Base-by-base conservation (phyloP, 2,329 filamentous ascomycete species). In the Ampelomyces quisqualis region DNA sequence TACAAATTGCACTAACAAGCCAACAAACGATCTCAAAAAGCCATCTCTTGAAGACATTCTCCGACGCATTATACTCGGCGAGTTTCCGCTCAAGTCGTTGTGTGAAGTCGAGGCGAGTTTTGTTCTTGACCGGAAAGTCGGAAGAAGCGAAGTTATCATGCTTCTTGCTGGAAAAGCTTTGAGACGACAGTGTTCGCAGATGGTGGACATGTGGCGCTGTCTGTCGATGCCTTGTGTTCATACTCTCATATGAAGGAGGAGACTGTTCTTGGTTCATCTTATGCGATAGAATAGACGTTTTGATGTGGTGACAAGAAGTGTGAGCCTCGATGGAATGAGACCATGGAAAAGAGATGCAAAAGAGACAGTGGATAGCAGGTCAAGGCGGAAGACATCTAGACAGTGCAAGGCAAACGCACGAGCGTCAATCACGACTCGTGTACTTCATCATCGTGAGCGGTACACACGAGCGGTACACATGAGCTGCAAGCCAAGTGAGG, bases 41-140 rank as follows among this genome's bases (percentile, higher is more conserved):
- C 53, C 50, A 56, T 17, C 50, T 34, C 17, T 49, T 53, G 6
- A 43, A 19, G 13, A 50, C 29, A n/a, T 40, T 50, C 7, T 35
- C 11, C 1, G 47, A 56, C 0, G 47, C 34, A 21, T 43, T 53
- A 28, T 40, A 55, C 15, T 46, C 36, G 5, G 48, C 52, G 0
- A 55, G 14, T 20, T 48, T 51, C 7, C 38, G 33, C 26, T 53
- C 45, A 4, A 57, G 26, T 1, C 43, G 29, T 35, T 57, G 48
- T 2, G 51, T 49, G 6, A 54, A 11, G 20, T 53, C 47, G n/a
- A n/a, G n/a, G n/a, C n/a, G n/a, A n/a, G n/a, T n/a, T n/a, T n/a
- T n/a, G n/a, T n/a, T n/a, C n/a, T n/a, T n/a, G n/a, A n/a, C n/a
- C n/a, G n/a, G n/a, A n/a, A n/a, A n/a, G n/a, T n/a, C n/a, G n/a